Conservation (phyloP, 257 asterid genomes). For the Fraxinus anomala region DNA sequence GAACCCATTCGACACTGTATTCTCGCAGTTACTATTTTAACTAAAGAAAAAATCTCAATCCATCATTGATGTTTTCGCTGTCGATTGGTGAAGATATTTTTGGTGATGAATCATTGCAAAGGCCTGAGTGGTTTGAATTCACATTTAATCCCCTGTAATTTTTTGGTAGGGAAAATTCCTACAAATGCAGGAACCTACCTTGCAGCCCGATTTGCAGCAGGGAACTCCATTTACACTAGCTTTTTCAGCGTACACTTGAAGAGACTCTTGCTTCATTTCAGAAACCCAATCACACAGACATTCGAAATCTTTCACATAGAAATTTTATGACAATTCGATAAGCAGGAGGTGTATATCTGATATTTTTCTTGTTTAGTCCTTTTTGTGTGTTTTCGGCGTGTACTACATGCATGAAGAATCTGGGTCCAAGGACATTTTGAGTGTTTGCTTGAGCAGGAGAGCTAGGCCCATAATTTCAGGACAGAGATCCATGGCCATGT, state of each 20-base stretch:
- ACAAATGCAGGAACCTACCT: slow-evolving; percentile 42
- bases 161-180: slow-evolving; percentile 58
- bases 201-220: slow-evolving; percentile 62
- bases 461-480: background rate
- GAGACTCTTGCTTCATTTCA: slow-evolving; percentile 86
- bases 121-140: slow-evolving; percentile 11
- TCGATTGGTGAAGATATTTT: slow-evolving; percentile 13
- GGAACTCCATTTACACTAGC: slow-evolving; percentile 86
- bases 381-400: background rate
- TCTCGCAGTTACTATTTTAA: background rate
- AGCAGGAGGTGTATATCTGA: slow-evolving; percentile 73
- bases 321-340: slow-evolving; percentile 77
- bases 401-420: background rate
- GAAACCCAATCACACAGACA: slow-evolving; percentile 79
- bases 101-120: slow-evolving; percentile 17
- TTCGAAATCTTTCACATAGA: slow-evolving; percentile 82
- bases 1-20: background rate
- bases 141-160: slow-evolving; percentile 17
- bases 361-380: background rate
- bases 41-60: background rate
- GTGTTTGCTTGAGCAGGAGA: background rate
- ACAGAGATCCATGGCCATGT: background rate
- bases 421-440: background rate
- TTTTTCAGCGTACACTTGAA: slow-evolving; percentile 84
- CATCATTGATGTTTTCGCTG: background rate